Conservation (phyloP, 345 rosid species). For the Ceriops tagal region DNA sequence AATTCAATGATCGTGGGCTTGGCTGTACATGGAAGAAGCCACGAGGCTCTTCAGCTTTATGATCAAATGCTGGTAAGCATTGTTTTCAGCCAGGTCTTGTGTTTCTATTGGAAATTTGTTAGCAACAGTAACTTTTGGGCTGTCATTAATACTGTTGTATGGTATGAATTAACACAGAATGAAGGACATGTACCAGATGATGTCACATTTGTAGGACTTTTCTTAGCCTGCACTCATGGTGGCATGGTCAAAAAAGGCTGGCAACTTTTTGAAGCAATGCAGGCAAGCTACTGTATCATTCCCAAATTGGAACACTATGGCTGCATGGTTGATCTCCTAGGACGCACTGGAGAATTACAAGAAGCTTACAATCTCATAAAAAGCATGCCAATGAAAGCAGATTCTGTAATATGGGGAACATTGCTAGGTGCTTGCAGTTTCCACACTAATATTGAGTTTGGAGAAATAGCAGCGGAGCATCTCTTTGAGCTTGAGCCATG, state of each 20-base stretch:
- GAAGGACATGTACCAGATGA: slow-evolving; percentile 59
- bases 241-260: slow-evolving; percentile 53
- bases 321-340: slow-evolving; percentile 83
- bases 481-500: slow-evolving; percentile 68
- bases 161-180: slow-evolving; percentile 21
- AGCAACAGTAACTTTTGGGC: not conserved
- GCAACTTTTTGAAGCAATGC: slow-evolving; percentile 57
- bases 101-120: not conserved
- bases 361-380: slow-evolving; percentile 59
- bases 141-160: not conserved
- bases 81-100: not conserved
- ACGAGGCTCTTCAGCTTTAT: slow-evolving; percentile 55
- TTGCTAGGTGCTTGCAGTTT: slow-evolving; percentile 82
- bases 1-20: slow-evolving; percentile 78
- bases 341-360: slow-evolving; percentile 66
- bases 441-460: slow-evolving; percentile 55
- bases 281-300: slow-evolving; percentile 25
- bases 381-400: slow-evolving; percentile 74
- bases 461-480: slow-evolving; percentile 59
- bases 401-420: slow-evolving; percentile 78
- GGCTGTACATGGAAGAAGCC: slow-evolving; percentile 64
- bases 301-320: slow-evolving; percentile 82
- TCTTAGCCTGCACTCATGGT: slow-evolving; percentile 80
- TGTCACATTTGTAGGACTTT: slow-evolving; percentile 74
- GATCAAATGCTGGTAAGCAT: slow-evolving; percentile 59